A percentile compares a stretch with the other conserved stretches of the same genome.
Evolutionary conservation across 805 yeast species (phyloP).

Genomic region (Wickerhamomyces kurtzmanii): DNA sequence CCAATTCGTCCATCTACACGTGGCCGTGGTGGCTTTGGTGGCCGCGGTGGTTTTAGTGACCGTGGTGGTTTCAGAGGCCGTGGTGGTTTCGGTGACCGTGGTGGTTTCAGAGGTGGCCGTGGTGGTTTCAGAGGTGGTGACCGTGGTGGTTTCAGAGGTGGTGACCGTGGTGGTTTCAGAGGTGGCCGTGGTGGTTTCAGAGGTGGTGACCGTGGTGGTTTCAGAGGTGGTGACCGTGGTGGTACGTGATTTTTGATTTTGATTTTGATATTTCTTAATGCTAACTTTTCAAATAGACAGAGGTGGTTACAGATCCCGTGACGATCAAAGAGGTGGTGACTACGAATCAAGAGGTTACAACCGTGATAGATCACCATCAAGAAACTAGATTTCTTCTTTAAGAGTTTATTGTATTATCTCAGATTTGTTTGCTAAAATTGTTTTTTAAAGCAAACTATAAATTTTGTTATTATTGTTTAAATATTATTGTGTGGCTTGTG

Average conservation of each 20-base stretch:
- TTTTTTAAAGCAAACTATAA: too few relatives aligned
- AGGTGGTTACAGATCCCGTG: conserved; percentile 19
- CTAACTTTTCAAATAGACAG: conserved; percentile 11
- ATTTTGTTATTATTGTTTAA: too few relatives aligned
- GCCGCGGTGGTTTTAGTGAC: conserved; percentile 29
- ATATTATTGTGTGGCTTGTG: too few relatives aligned
- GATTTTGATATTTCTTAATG: too few relatives aligned
- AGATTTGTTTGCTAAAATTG: too few relatives aligned
- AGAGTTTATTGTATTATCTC: too few relatives aligned
- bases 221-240: conserved; percentile 17
- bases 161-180: conserved; percentile 20
- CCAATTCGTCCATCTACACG: conserved; percentile 36
- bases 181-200: conserved; percentile 28
- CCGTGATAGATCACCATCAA: conserved; percentile 71
- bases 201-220: conserved; percentile 34
- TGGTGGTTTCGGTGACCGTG: conserved; percentile 36
- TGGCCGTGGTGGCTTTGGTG: conserved; percentile 29
- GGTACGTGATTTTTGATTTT: too few relatives aligned
- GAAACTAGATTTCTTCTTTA: conserved; percentile 40
- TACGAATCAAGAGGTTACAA: conserved; percentile 29
- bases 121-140: conserved; percentile 26
- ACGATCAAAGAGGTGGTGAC: conserved; percentile 28
- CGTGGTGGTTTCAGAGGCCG: conserved; percentile 29
- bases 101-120: conserved; percentile 38
- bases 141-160: conserved; percentile 29